A percentile compares a stretch with the other conserved stretches of the same genome.
These are phyloP conservation scores for Fraxinus quadrangulata DNA, from an alignment of 257 asterid species.

Conservation along the genomic window DNA sequence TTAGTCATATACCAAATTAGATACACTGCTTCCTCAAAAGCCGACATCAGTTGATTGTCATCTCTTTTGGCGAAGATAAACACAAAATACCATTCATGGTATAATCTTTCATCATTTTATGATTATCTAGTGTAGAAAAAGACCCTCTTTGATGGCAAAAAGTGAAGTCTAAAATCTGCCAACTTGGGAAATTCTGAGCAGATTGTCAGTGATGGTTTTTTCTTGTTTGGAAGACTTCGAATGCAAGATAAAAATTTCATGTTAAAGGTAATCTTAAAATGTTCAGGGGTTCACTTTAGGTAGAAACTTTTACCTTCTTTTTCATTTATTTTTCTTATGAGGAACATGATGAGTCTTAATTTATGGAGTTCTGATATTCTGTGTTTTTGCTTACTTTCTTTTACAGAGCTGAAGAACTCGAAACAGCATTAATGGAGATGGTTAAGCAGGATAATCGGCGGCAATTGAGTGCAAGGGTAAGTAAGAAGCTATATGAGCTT, in stretches of 20 bases:
- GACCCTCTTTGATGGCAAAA: background rate
- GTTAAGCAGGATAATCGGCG: constrained; percentile 95
- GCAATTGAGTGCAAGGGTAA: constrained; percentile 87
- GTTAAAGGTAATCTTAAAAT: background rate
- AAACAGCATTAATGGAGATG: constrained; percentile 97
- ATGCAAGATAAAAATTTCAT: background rate
- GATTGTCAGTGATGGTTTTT: background rate
- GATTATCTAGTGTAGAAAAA: background rate
- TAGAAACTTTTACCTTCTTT: background rate
- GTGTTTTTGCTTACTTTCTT: constrained; percentile 17
- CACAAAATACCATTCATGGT: background rate
- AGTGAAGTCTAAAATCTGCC: background rate
- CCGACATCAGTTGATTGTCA: background rate
- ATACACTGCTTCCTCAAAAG: background rate
- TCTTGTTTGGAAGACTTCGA: background rate
- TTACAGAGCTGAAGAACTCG: constrained; percentile 93
- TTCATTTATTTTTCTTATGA: background rate
- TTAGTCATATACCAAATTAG: background rate
- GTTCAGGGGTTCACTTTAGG: background rate
- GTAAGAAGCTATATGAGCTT: constrained; percentile 25
- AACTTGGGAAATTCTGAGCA: background rate
- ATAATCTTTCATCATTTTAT: background rate
- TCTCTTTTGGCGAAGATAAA: background rate
- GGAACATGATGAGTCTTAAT: background rate
- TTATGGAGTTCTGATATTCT: background rate